phyloP scores from a whole-genome alignment of 495 filamentous ascomycete species.

The Aspergillus conjunctus region DNA sequence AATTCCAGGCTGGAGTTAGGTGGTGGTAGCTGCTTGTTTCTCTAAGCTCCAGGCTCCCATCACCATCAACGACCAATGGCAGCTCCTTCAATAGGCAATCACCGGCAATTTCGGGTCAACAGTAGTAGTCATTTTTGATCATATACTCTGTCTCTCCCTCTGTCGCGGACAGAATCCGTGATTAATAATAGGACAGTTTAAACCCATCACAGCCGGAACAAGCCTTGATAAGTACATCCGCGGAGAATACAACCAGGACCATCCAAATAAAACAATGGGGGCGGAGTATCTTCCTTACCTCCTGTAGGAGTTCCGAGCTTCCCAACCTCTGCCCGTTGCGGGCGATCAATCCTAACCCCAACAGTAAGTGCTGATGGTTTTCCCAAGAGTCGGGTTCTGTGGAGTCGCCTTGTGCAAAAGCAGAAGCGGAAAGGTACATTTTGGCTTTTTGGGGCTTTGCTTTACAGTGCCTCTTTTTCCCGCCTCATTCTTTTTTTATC shows the following conservation, averaged over 20 bases:
- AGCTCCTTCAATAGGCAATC: too few relatives aligned
- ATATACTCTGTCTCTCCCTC: too few relatives aligned
- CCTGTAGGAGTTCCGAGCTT: neutral
- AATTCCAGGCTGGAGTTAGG: too few relatives aligned
- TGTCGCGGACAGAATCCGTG: neutral
- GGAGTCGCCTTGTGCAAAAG: neutral
- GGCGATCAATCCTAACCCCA: neutral
- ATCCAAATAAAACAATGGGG: neutral
- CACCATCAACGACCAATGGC: too few relatives aligned
- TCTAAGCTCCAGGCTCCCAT: too few relatives aligned
- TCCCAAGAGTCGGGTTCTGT: neutral
- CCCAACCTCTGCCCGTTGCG: neutral
- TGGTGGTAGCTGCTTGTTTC: too few relatives aligned
- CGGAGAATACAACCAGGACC: too few relatives aligned
- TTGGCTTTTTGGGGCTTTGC: neutral
- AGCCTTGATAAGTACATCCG: too few relatives aligned
- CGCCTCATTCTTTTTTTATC: neutral
- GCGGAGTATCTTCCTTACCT: neutral
- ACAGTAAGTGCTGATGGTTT: neutral
- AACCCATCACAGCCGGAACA: neutral
- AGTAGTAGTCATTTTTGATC: too few relatives aligned
- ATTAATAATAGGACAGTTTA: neutral
- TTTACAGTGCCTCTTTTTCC: neutral
- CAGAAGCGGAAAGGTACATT: neutral
- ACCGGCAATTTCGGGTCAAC: too few relatives aligned